A percentile compares a stretch with the other conserved stretches of the same genome.
phyloP scores from a whole-genome alignment of 192 early-diverging fungal species.

The Coemansia sp. region DNA sequence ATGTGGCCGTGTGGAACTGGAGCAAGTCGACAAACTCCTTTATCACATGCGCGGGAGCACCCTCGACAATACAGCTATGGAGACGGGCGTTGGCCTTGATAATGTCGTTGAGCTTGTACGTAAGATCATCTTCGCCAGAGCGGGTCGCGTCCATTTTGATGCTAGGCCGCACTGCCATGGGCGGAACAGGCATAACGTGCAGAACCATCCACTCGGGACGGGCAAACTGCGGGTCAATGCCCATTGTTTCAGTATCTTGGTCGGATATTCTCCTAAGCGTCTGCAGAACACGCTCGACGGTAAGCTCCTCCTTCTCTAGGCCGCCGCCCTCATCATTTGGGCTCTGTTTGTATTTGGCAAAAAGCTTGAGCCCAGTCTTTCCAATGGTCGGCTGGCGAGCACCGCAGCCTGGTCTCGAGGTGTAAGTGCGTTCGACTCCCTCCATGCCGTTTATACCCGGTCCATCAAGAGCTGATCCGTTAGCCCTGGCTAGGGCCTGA shows the following conservation, averaged over 20 bases:
- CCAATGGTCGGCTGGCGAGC: conserved; percentile 77
- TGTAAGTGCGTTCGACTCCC: conserved; percentile 52
- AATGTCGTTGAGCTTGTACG: conserved; percentile 90
- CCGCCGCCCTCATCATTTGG: conserved; percentile 30
- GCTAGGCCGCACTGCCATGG: conserved; percentile 94
- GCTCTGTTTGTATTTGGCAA: conserved; percentile 35
- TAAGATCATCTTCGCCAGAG: conserved; percentile 95
- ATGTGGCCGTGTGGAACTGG: conserved; percentile 94
- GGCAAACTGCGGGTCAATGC: conserved; percentile 86
- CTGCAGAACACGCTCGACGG: conserved; percentile 75
- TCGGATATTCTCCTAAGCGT: conserved; percentile 87
- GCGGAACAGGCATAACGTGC: conserved; percentile 92
- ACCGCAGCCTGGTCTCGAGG: conserved; percentile 81
- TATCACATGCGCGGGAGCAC: conserved; percentile 85
- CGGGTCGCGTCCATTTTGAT: conserved; percentile 90
- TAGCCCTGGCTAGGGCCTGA: conserved; percentile 5
- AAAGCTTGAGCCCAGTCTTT: conserved; percentile 77
- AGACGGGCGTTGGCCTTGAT: conserved; percentile 91
- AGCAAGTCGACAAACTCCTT: conserved; percentile 86
- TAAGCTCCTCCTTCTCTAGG: conserved; percentile 65
- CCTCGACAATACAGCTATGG: conserved; percentile 78
- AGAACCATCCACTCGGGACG: conserved; percentile 99
- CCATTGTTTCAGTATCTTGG: conserved; percentile 84
- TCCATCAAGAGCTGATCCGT: background rate
- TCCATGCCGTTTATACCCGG: background rate